A percentile compares a stretch with the other conserved stretches of the same genome.
Conservation (phyloP, 83 land plant genomes). For the Thuja plicata region DNA sequence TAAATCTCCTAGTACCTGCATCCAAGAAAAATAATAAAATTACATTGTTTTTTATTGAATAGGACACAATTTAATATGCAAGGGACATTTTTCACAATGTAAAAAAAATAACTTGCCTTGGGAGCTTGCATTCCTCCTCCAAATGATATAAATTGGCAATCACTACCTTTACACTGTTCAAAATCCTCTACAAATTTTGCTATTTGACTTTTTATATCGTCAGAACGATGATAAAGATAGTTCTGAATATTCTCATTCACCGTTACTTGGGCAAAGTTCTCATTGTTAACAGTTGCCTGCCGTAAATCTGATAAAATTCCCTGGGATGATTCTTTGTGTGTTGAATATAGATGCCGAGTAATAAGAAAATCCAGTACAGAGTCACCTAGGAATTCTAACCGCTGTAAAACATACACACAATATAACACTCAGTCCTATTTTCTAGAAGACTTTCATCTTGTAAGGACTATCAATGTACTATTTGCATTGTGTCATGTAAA, state of each 20-base stretch:
- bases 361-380: conserved; percentile 83
- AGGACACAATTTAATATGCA: not conserved
- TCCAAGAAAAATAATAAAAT: not conserved
- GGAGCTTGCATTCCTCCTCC: conserved; percentile 13
- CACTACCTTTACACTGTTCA: not conserved
- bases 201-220: conserved; percentile 52
- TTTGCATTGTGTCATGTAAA: too few relatives aligned
- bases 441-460: too few relatives aligned
- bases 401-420: conserved; percentile 32
- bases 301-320: conserved; percentile 84
- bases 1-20: conserved; percentile 89
- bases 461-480: too few relatives aligned
- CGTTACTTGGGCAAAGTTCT: conserved; percentile 78
- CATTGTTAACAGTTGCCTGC: conserved; percentile 88
- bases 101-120: conserved; percentile 6
- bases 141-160: conserved; percentile 11
- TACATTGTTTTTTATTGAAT: too few relatives aligned
- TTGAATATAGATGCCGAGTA: conserved; percentile 60
- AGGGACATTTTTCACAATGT: too few relatives aligned
- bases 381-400: conserved; percentile 94
- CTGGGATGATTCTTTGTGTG: conserved; percentile 58
- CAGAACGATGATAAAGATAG: conserved; percentile 70
- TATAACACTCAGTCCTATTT: not conserved
- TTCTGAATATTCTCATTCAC: conserved; percentile 64
- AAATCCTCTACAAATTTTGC: conserved; percentile 40